Base-by-base conservation (phyloP, 805 yeast genomes). In the Grigorovia humatica region DNA sequence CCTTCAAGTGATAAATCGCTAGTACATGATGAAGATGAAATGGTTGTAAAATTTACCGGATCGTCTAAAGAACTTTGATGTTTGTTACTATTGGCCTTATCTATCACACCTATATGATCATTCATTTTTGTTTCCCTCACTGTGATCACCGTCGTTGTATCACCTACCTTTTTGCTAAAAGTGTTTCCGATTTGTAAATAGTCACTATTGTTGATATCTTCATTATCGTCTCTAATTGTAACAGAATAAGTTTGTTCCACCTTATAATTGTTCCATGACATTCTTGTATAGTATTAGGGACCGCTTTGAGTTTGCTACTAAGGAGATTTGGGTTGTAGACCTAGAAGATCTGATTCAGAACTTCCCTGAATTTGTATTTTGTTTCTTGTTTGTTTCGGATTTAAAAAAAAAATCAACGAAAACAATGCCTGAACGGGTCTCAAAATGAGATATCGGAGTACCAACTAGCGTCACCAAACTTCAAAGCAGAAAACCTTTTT, bases 1-100 rank as follows among this genome's bases (percentile, higher is more conserved):
- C 38, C 32, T 7, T 20, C 29, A 0, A 47, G 29, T 4, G 51
- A 48, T 27, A 35, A 44, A 23, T 46, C 51, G 41, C 53, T 53
- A 15, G 46, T 8, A 29, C 47, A 13, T 2, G 55, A 53, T 5
- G 55, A 46, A 3, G 55, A 53, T 2, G 51, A 49, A n/a, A 49
- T 44, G 20, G 48, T 44, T n/a, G 47, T 49, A 44, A 49, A 49
- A 13, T 44, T 7, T 2, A 49, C 35, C 13, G 51, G 51, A 38
- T 49, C 47, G 18, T 49, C 23, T 18, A 49, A 12, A 9, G 51
- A 49, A 20, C 41, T 42, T n/a, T 27, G 46, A 48, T 48, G 30
- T 4, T 38, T n/a, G 15, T 38, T 38, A 4, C 9, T 15, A 7
- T 15, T 38, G 8, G 2, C 42, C n/a, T 15, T 38, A 32, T 38